phyloP scores from a whole-genome alignment of 371 early-diverging fungal species.

The Basidiobolus meristosporus region DNA sequence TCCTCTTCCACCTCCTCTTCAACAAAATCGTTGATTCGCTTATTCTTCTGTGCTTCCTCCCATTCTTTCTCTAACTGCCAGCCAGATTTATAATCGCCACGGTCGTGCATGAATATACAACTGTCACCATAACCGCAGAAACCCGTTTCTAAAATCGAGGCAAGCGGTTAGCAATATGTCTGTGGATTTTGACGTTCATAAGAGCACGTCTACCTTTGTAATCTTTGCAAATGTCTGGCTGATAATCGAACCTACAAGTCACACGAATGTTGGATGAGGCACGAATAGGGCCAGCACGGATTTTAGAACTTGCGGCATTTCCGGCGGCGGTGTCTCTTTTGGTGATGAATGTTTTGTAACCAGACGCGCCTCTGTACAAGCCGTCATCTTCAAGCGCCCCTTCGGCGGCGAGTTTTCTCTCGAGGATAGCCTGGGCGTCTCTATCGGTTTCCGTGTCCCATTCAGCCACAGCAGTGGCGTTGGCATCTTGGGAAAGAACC shows the following conservation, averaged over 20 bases:
- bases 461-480: conserved; percentile 4
- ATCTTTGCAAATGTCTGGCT: conserved; percentile 96
- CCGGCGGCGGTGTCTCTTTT: conserved; percentile 25
- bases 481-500: conserved; percentile 1
- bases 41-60: conserved; percentile 65
- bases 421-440: conserved; percentile 6
- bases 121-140: conserved; percentile 95
- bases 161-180: neutral
- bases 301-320: conserved; percentile 21
- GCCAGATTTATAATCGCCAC: conserved; percentile 88
- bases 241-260: conserved; percentile 82
- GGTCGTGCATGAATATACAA: conserved; percentile 93
- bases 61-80: conserved; percentile 92
- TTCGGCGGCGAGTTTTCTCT: conserved; percentile 4
- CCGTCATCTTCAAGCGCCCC: conserved; percentile 12
- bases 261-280: conserved; percentile 73
- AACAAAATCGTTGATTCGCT: conserved; percentile 23
- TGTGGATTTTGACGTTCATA: neutral
- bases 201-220: conserved; percentile 49
- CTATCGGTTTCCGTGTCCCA: conserved; percentile 5
- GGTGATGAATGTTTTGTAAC: conserved; percentile 43
- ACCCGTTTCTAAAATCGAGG: conserved; percentile 41
- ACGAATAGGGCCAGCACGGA: conserved; percentile 67
- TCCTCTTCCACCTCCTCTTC: conserved; percentile 27
- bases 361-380: conserved; percentile 31